These are phyloP conservation scores for Calonectria ilicicola DNA, from an alignment of 2,329 filamentous ascomycete species.

Conservation along the genomic window DNA sequence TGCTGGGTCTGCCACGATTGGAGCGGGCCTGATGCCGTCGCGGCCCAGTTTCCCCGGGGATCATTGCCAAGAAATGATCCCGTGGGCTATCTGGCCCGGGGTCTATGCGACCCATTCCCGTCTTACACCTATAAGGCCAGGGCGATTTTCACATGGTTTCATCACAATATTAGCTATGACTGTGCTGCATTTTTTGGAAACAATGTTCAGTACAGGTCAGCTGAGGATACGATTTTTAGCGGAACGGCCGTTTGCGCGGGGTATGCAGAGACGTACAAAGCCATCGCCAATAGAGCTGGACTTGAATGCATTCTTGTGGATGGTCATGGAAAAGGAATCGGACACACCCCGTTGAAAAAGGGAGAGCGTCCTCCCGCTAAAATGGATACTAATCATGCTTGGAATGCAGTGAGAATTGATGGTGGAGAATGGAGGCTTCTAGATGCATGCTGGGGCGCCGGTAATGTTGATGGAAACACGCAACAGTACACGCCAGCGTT, in stretches of 20 bases:
- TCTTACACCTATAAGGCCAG: conserved; percentile 92
- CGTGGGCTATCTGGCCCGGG: conserved; percentile 79
- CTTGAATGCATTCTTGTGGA: conserved; percentile 80
- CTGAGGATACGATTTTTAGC: conserved; percentile 78
- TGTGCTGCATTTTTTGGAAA: conserved; percentile 81
- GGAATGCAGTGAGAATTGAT: conserved; percentile 93
- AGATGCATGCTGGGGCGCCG: conserved; percentile 94
- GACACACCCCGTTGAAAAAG: conserved; percentile 71
- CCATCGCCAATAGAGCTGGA: conserved; percentile 82
- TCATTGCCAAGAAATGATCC: conserved; percentile 75
- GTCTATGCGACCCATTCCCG: conserved; percentile 82
- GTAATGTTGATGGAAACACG: conserved; percentile 66
- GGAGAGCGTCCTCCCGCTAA: conserved; percentile 73
- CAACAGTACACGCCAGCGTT: conserved; percentile 77
- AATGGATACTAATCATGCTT: conserved; percentile 77
- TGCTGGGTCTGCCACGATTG: conserved; percentile 92
- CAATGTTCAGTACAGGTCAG: conserved; percentile 73
- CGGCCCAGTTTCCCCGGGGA: conserved; percentile 79
- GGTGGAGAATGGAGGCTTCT: conserved; percentile 90
- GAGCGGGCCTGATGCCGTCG: conserved; percentile 82
- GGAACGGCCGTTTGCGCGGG: conserved; percentile 93
- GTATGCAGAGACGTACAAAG: conserved; percentile 85
- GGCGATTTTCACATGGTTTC: conserved; percentile 93
- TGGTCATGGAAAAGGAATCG: conserved; percentile 90
- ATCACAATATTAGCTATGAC: conserved; percentile 93